Percentiles rank a stretch among this genome's conserved stretches.
Conservation (phyloP, 208 protist genomes). For the Angomonas ambiguus region DNA sequence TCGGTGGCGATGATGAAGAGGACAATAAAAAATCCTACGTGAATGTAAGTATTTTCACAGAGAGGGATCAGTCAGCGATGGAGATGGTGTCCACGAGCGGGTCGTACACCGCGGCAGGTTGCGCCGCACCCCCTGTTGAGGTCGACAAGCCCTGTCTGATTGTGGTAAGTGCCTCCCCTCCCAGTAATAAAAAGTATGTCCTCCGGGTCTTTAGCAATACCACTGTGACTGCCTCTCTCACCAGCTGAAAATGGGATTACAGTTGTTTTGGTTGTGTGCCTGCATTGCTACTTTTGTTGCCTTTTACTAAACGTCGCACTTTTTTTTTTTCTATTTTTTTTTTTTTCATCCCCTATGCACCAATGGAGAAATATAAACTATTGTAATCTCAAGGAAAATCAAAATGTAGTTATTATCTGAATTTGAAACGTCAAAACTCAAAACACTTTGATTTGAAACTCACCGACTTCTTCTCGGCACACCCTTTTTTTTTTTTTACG, state of each 20-base stretch:
- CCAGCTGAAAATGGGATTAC: slow-evolving; percentile 23
- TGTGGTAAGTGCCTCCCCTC: slow-evolving; percentile 44
- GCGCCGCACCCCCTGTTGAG: slow-evolving; percentile 37
- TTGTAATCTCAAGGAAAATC: too few species aligned
- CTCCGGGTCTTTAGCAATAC: slow-evolving; percentile 54
- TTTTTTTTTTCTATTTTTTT: too few species aligned
- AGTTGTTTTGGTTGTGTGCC: too few species aligned
- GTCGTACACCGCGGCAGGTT: slow-evolving; percentile 35
- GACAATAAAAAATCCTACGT: slow-evolving; percentile 18
- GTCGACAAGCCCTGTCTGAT: slow-evolving; percentile 45
- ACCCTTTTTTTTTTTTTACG: slow-evolving; percentile 9
- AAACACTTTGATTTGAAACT: too few species aligned
- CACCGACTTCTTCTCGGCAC: neutral
- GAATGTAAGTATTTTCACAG: slow-evolving; percentile 55
- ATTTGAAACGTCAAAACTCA: too few species aligned
- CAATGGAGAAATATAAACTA: too few species aligned
- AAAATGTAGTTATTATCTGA: too few species aligned
- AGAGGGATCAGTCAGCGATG: slow-evolving; percentile 40
- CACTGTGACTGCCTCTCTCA: slow-evolving; percentile 34
- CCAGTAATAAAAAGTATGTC: slow-evolving; percentile 49
- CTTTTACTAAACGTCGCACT: too few species aligned
- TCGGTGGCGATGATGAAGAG: slow-evolving; percentile 34
- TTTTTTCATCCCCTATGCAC: too few species aligned
- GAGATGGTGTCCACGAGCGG: slow-evolving; percentile 51
- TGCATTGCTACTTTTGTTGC: too few species aligned